Conservation (phyloP, 1,284 basidiomycete species). For the Tranzscheliella williamsii region DNA sequence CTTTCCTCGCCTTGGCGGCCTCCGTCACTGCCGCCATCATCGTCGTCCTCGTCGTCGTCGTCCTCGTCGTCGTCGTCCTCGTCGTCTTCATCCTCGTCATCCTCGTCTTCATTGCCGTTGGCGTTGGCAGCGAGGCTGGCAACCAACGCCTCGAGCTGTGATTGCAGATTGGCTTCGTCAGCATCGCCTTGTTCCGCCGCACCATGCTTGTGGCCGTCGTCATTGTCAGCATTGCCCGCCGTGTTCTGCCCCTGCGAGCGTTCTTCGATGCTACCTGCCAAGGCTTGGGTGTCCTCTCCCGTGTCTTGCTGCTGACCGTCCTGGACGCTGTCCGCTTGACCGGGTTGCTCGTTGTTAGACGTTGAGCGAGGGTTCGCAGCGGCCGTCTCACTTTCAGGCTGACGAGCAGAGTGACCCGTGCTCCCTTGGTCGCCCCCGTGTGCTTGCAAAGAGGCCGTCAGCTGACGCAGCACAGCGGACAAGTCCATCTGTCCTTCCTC, state of each 20-base stretch:
- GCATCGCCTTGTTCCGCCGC: not conserved
- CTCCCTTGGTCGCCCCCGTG: slow-evolving; percentile 10
- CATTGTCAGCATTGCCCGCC: not conserved
- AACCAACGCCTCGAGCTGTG: slow-evolving; percentile 31
- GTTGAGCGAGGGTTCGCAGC: not conserved
- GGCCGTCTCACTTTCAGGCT: no score
- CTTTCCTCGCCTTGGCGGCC: no score
- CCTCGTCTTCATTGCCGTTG: not conserved
- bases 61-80: not conserved
- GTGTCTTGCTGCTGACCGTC: not conserved
- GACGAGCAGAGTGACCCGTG: no score
- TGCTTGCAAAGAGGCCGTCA: slow-evolving; percentile 47
- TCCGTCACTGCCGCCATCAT: not conserved
- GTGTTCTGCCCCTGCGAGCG: not conserved
- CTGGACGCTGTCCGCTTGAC: not conserved
- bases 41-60: not conserved
- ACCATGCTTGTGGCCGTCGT: not conserved
- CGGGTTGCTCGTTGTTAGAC: not conserved
- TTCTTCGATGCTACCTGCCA: not conserved
- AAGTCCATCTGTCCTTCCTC: slow-evolving; percentile 36
- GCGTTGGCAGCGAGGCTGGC: slow-evolving; percentile 15
- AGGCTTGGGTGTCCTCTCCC: no score
- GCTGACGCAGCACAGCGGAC: slow-evolving; percentile 34
- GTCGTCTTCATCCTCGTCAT: slow-evolving; percentile 5
- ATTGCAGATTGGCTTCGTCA: slow-evolving; percentile 16